Evolutionary conservation across 2,329 filamentous ascomycete genomes (phyloP).

Genomic region (Trichoderma sp.): DNA sequence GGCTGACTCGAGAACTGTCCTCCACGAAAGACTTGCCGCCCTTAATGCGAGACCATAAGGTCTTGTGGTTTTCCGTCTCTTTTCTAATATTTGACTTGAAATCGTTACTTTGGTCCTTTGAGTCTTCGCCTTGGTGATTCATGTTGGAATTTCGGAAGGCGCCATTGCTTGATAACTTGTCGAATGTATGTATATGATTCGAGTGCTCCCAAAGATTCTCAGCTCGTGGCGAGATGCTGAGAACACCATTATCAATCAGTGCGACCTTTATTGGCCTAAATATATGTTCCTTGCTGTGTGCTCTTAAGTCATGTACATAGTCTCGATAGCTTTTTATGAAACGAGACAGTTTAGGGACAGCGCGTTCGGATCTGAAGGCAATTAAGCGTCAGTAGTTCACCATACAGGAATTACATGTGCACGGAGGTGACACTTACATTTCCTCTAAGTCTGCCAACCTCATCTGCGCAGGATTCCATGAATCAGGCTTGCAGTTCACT

Average conservation of each 20-base stretch:
- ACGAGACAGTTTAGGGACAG: not conserved
- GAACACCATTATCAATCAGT: not conserved
- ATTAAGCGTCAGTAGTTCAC: not conserved
- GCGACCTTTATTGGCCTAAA: not conserved
- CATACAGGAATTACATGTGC: not conserved
- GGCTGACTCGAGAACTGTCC: not conserved
- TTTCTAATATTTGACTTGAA: not conserved
- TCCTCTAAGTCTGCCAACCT: not conserved
- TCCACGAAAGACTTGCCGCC: not conserved
- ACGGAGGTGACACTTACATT: not conserved
- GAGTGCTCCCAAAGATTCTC: not conserved
- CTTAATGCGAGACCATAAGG: not conserved
- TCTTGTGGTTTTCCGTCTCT: not conserved
- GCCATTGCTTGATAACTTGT: not conserved
- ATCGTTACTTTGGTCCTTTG: not conserved
- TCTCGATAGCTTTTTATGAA: not conserved
- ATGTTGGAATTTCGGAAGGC: not conserved
- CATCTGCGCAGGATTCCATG: not conserved
- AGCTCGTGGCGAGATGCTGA: not conserved
- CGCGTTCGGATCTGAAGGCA: not conserved
- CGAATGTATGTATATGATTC: not conserved
- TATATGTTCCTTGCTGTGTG: not conserved
- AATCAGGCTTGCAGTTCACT: not conserved
- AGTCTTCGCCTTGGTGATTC: not conserved
- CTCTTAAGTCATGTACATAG: accelerated